Conservation (phyloP, 2,329 filamentous ascomycete species). For the Fusarium foetens region DNA sequence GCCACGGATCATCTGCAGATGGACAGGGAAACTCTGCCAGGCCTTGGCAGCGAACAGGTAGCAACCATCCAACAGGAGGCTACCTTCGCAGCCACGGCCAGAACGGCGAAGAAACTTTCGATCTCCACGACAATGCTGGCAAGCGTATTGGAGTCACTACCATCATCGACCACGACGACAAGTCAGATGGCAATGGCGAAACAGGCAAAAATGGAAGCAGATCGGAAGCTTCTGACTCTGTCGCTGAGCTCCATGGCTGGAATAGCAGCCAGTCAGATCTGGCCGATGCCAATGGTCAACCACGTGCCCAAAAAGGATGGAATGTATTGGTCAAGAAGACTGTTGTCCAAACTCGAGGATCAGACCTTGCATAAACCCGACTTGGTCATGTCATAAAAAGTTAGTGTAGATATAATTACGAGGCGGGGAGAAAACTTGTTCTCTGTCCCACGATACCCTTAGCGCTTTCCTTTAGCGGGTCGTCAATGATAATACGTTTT, state of each 20-base stretch:
- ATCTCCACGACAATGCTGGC: conserved; percentile 16
- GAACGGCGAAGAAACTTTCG: conserved; percentile 11
- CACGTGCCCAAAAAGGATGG: conserved; percentile 26
- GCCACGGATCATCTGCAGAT: conserved; percentile 10
- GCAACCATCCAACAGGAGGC: conserved; percentile 22
- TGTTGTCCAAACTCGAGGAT: conserved; percentile 36
- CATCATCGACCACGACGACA: conserved; percentile 34
- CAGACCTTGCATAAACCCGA: not conserved
- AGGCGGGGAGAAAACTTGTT: not conserved
- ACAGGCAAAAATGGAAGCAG: conserved; percentile 9
- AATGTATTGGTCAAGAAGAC: conserved; percentile 43
- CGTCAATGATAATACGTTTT: not conserved
- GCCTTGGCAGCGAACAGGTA: conserved; percentile 35
- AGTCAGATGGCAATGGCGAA: not conserved
- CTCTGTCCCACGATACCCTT: not conserved
- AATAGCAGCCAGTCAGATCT: conserved; percentile 40
- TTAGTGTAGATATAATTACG: not conserved
- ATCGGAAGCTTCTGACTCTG: conserved; percentile 20
- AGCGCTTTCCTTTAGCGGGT: not conserved
- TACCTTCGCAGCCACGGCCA: conserved; percentile 37
- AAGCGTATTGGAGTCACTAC: conserved; percentile 38
- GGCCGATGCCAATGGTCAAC: conserved; percentile 6
- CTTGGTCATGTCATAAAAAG: not conserved
- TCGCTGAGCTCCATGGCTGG: conserved; percentile 26
- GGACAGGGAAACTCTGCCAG: conserved; percentile 31